Percentiles rank a stretch among this genome's conserved stretches.
phyloP scores from a whole-genome alignment of 495 filamentous ascomycete species.

The Penicillium taxi region DNA sequence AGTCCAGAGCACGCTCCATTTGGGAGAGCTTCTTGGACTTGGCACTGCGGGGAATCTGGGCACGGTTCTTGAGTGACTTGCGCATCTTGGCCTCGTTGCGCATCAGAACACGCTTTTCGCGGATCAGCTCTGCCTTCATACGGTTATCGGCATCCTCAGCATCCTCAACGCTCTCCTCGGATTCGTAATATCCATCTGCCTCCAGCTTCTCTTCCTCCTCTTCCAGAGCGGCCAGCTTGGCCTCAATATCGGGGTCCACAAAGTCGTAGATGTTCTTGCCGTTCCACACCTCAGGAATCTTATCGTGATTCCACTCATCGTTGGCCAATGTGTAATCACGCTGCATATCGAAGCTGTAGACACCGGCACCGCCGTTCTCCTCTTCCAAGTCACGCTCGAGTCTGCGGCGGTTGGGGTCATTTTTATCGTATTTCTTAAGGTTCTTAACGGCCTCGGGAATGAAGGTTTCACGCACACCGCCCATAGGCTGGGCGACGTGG shows the following conservation, averaged over 20 bases:
- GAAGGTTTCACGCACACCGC: constrained; percentile 71
- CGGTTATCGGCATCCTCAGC: constrained; percentile 78
- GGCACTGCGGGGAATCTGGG: constrained; percentile 72
- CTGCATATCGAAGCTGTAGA: constrained; percentile 87
- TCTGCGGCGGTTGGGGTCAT: constrained; percentile 68
- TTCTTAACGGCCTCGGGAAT: constrained; percentile 79
- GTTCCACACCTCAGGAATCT: constrained; percentile 84
- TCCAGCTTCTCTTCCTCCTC: constrained; percentile 90
- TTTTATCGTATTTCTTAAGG: constrained; percentile 80
- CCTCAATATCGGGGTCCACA: constrained; percentile 92
- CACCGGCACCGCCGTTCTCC: constrained; percentile 88
- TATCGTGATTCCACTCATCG: constrained; percentile 90
- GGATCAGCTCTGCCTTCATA: constrained; percentile 89
- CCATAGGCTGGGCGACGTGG: constrained; percentile 87
- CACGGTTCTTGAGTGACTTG: constrained; percentile 93
- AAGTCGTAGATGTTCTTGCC: constrained; percentile 97
- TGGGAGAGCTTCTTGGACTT: constrained; percentile 68
- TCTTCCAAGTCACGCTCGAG: constrained; percentile 85
- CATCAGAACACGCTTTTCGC: constrained; percentile 81
- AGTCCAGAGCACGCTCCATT: constrained; percentile 76
- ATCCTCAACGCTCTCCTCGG: constrained; percentile 61
- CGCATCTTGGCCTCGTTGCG: constrained; percentile 85
- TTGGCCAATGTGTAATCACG: constrained; percentile 78
- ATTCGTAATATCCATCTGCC: constrained; percentile 74
- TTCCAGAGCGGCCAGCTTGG: constrained; percentile 81